These are phyloP conservation scores for Macrolepiota albuminosa DNA, from an alignment of 768 basidiomycete species.

Conservation along the genomic window DNA sequence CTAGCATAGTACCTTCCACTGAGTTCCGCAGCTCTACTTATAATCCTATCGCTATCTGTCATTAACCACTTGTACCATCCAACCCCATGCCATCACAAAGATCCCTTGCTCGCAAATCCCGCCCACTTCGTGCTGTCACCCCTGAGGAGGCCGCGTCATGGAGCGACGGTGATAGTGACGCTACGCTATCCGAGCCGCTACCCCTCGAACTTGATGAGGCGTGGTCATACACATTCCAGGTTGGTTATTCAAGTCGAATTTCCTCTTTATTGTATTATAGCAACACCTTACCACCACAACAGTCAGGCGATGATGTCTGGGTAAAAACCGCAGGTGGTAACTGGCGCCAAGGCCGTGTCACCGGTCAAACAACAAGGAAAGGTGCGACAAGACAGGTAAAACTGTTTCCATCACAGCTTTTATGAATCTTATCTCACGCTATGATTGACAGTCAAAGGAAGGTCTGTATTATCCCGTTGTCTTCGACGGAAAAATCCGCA, in stretches of 20 bases:
- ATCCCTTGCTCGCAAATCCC: slow-evolving; percentile 8
- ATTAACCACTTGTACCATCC: not conserved
- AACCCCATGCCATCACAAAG: slow-evolving; percentile 12
- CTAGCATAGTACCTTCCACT: slow-evolving; percentile 1
- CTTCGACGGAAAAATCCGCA: slow-evolving; percentile 45
- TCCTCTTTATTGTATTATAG: not conserved
- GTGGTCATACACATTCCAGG: slow-evolving; percentile 49
- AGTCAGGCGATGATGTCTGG: slow-evolving; percentile 44
- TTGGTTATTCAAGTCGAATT: slow-evolving; percentile 20
- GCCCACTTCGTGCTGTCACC: slow-evolving; percentile 24
- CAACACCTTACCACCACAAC: not conserved
- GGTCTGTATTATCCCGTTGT: slow-evolving; percentile 53
- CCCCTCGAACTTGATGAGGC: slow-evolving; percentile 45
- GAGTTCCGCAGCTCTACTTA: slow-evolving; percentile 6
- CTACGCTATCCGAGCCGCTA: slow-evolving; percentile 22
- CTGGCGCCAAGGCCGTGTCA: slow-evolving; percentile 48
- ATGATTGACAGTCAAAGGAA: slow-evolving; percentile 29
- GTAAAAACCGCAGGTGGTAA: slow-evolving; percentile 43
- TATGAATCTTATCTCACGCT: not conserved
- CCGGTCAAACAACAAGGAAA: slow-evolving; percentile 37
- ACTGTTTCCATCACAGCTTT: slow-evolving; percentile 6
- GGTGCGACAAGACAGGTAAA: slow-evolving; percentile 46
- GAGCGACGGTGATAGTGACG: slow-evolving; percentile 31
- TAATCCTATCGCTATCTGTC: not conserved
- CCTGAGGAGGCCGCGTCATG: slow-evolving; percentile 30